These are phyloP conservation scores for Alternaria conjuncta DNA, from an alignment of 2,329 filamentous ascomycete species.

Conservation along the genomic window DNA sequence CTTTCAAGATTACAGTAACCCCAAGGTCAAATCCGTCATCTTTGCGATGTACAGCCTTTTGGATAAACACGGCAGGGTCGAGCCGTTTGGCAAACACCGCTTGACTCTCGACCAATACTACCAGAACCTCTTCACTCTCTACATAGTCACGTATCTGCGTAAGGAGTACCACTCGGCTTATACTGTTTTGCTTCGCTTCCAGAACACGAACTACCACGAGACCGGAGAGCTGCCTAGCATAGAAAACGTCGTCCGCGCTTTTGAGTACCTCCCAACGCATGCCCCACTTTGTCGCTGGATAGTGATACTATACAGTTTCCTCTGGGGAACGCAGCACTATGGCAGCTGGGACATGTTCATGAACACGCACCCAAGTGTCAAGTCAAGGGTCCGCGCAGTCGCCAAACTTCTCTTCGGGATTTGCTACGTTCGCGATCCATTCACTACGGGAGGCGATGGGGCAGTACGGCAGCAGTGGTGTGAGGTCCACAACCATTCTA, in stretches of 20 bases:
- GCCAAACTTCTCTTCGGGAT: constrained; percentile 16
- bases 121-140: constrained; percentile 17
- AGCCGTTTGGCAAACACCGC: neutral
- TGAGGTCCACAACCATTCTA: constrained; percentile 16
- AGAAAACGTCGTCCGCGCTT: constrained; percentile 2
- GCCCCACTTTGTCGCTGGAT: constrained; percentile 25
- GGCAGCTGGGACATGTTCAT: constrained; percentile 10
- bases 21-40: neutral
- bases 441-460: constrained; percentile 9
- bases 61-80: neutral
- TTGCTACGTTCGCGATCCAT: constrained; percentile 4
- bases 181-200: constrained; percentile 17
- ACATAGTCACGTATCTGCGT: constrained; percentile 14
- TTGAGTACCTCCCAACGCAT: constrained; percentile 13
- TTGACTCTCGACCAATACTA: constrained; percentile 19
- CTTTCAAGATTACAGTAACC: neutral
- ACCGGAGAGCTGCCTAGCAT: neutral
- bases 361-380: neutral
- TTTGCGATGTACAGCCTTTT: constrained; percentile 6
- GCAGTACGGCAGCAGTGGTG: constrained; percentile 20
- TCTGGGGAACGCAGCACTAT: constrained; percentile 14
- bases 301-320: constrained; percentile 15
- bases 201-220: constrained; percentile 16
- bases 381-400: constrained; percentile 1
- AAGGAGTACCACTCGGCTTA: constrained; percentile 7